Conservation (phyloP, 441 rosid species). For the Pelargonium fulgidum region DNA sequence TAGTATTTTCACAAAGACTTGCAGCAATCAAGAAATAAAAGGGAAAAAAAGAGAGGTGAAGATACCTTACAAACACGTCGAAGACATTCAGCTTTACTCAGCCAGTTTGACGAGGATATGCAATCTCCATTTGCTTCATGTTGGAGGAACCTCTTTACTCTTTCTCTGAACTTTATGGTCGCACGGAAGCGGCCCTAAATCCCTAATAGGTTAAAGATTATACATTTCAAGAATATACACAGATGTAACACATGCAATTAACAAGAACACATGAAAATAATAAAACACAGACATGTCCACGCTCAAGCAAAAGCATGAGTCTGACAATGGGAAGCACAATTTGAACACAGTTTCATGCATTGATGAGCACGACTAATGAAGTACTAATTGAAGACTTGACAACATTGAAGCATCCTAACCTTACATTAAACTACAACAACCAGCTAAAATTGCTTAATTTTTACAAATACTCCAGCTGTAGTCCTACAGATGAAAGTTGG, state of each 20-base stretch:
- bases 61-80: neutral
- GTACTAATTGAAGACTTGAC: conserved; percentile 2
- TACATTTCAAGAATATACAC: no score
- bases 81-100: neutral
- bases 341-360: neutral
- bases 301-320: neutral
- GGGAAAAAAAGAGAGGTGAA: neutral
- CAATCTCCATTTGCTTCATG: no score
- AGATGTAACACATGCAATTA: neutral
- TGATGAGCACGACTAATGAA: neutral
- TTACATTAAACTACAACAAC: conserved; percentile 16
- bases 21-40: neutral
- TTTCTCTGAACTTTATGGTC: no score
- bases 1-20: neutral
- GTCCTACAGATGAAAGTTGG: conserved; percentile 1
- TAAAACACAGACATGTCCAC: neutral
- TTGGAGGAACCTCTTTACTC: no score
- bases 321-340: neutral
- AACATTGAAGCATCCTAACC: neutral
- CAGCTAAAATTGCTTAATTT: conserved; percentile 14
- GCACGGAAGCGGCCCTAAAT: no score
- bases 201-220: no score
- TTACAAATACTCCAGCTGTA: conserved; percentile 7
- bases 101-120: no score
- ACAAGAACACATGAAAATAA: neutral